Percentiles rank a stretch among this genome's conserved stretches.
Evolutionary conservation across 2,329 filamentous ascomycete genomes (phyloP).

Genomic region (Fusarium agapanthi): DNA sequence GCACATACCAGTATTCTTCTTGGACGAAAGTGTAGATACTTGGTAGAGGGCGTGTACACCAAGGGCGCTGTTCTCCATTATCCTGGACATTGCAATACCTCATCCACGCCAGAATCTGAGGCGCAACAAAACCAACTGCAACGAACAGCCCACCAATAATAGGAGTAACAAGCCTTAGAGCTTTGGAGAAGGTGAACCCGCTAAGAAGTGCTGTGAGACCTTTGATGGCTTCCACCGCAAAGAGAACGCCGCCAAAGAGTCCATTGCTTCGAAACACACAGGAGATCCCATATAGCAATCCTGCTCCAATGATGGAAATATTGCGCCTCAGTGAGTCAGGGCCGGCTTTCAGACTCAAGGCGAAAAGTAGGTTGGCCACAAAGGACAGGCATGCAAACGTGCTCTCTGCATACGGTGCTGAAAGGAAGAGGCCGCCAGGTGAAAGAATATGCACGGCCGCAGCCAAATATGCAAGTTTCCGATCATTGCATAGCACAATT

Average conservation of each 20-base stretch:
- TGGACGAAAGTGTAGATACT: conserved; percentile 95
- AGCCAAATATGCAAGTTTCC: conserved; percentile 71
- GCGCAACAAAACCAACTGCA: conserved; percentile 71
- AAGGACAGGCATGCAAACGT: conserved; percentile 82
- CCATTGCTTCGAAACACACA: conserved; percentile 86
- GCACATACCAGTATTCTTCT: conserved; percentile 81
- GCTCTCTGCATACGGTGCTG: conserved; percentile 84
- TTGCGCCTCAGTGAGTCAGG: conserved; percentile 50
- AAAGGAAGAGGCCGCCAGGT: conserved; percentile 89
- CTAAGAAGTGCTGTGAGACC: conserved; percentile 40
- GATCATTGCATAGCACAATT: conserved; percentile 59
- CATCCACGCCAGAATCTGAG: conserved; percentile 79
- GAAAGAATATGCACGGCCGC: conserved; percentile 82
- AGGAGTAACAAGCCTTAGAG: conserved; percentile 65
- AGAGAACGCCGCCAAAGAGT: conserved; percentile 79
- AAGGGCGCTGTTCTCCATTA: conserved; percentile 62
- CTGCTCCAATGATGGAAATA: conserved; percentile 66
- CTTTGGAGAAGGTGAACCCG: conserved; percentile 45
- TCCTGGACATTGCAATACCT: conserved; percentile 66
- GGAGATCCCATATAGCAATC: conserved; percentile 75
- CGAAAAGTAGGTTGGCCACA: conserved; percentile 75
- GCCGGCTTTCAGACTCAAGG: conserved; percentile 52
- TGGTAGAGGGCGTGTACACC: conserved; percentile 78
- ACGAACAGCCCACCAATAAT: conserved; percentile 74
- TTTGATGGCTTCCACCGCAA: conserved; percentile 69